Conservation (phyloP, 352 stramenopile genomes). For the Pelagophyceae sp. region DNA sequence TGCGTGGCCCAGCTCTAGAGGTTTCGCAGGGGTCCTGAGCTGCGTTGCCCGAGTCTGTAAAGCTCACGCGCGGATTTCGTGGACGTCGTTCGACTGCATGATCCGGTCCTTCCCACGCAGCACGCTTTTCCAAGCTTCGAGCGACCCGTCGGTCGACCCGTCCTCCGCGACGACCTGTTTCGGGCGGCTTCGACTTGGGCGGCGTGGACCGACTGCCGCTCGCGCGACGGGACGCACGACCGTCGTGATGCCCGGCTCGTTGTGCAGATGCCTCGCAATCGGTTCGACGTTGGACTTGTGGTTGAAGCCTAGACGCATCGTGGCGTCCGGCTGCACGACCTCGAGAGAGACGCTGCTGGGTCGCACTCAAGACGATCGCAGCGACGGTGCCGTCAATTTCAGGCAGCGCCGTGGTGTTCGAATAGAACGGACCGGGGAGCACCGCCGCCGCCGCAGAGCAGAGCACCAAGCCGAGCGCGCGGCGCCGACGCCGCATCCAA, state of each 20-base stretch:
- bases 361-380: background rate
- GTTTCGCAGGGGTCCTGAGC: too few species aligned
- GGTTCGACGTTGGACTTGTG: background rate
- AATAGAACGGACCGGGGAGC: background rate
- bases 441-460: background rate
- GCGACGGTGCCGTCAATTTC: background rate
- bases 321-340: too few species aligned
- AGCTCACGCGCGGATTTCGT: constrained; percentile 13
- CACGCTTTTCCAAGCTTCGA: background rate
- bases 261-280: background rate
- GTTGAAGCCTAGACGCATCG: constrained; percentile 10
- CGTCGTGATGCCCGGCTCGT: background rate
- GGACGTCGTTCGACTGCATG: background rate
- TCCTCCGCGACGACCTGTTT: constrained; percentile 14
- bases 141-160: constrained; percentile 2
- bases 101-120: background rate
- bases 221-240: too few species aligned
- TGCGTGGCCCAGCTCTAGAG: too few species aligned
- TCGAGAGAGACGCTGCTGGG: background rate
- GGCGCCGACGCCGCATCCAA: background rate
- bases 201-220: too few species aligned
- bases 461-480: background rate
- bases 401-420: background rate
- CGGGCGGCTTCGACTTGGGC: too few species aligned
- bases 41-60: too few species aligned